Conservation (phyloP, 768 basidiomycete species). For the Tephrocybe sp. region DNA sequence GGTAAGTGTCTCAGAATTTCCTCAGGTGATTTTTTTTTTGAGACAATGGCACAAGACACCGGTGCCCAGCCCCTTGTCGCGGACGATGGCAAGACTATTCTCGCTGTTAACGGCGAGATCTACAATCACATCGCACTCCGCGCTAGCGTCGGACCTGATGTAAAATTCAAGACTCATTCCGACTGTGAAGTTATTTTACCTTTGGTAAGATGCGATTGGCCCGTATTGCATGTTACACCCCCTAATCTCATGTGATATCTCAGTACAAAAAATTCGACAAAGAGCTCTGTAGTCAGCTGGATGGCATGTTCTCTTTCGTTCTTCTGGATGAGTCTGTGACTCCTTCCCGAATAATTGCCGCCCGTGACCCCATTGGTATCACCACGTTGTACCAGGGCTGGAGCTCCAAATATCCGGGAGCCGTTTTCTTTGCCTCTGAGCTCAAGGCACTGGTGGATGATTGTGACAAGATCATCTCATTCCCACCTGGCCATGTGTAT, state of each 20-base stretch:
- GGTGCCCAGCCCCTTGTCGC: conserved; percentile 94
- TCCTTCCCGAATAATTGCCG: conserved; percentile 90
- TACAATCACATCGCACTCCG: conserved; percentile 93
- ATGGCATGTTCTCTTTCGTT: conserved; percentile 99
- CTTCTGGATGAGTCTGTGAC: conserved; percentile 90
- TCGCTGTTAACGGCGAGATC: conserved; percentile 98
- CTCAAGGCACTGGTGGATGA: conserved; percentile 89
- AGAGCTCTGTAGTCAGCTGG: conserved; percentile 75
- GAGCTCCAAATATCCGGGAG: conserved; percentile 79
- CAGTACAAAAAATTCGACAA: conserved; percentile 87
- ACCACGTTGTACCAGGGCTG: conserved; percentile 99
- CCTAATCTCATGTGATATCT: conserved; percentile 1
- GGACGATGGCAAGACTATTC: conserved; percentile 78
- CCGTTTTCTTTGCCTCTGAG: conserved; percentile 92
- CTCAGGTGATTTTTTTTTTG: neutral
- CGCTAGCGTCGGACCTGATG: conserved; percentile 56
- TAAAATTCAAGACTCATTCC: conserved; percentile 94
- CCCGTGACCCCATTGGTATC: conserved; percentile 96
- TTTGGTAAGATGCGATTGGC: conserved; percentile 52
- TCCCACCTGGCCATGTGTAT: conserved; percentile 96
- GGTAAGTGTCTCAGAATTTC: conserved; percentile 52
- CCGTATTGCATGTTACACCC: neutral
- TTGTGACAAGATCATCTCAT: conserved; percentile 92
- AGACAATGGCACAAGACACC: conserved; percentile 59
- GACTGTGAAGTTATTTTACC: conserved; percentile 98